Evolutionary conservation across 2,329 filamentous ascomycete genomes (phyloP).

Genomic region (Fusarium sp.): DNA sequence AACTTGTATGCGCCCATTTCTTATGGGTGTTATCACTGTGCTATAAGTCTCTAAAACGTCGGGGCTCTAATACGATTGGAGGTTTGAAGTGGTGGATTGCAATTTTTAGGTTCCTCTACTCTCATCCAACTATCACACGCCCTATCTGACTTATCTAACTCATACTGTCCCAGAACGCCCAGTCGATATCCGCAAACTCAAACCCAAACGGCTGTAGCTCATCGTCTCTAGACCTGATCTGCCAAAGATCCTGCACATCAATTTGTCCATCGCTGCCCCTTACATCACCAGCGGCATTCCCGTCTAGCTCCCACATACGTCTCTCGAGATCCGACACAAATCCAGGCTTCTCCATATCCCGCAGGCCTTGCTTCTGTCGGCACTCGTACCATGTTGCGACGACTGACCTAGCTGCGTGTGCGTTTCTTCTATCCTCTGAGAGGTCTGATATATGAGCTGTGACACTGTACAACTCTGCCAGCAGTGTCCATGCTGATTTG

Average conservation of each 20-base stretch:
- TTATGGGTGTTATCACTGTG: too few relatives aligned
- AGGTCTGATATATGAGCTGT: conserved; percentile 10
- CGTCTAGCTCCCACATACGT: background rate
- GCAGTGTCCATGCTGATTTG: conserved; percentile 15
- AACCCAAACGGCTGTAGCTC: conserved; percentile 28
- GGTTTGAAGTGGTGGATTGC: too few relatives aligned
- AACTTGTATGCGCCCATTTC: too few relatives aligned
- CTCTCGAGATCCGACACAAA: conserved; percentile 19
- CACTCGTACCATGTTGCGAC: conserved; percentile 28
- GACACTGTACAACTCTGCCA: conserved; percentile 1
- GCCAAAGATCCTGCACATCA: background rate
- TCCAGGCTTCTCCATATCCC: conserved; percentile 1
- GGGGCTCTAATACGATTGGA: too few relatives aligned
- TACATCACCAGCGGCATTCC: fast-evolving
- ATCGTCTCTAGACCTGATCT: background rate
- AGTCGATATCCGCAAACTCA: conserved; percentile 30
- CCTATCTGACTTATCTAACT: conserved; percentile 3
- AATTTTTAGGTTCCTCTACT: too few relatives aligned
- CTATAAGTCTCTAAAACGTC: too few relatives aligned
- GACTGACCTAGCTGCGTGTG: conserved; percentile 21
- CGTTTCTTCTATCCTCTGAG: conserved; percentile 14
- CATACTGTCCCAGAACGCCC: conserved; percentile 32
- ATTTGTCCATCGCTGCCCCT: background rate
- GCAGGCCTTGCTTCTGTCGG: conserved; percentile 10
- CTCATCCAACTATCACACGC: too few relatives aligned